Base-by-base conservation (phyloP, 108 stramenopile species). In the Pelagomonas calceolata region DNA sequence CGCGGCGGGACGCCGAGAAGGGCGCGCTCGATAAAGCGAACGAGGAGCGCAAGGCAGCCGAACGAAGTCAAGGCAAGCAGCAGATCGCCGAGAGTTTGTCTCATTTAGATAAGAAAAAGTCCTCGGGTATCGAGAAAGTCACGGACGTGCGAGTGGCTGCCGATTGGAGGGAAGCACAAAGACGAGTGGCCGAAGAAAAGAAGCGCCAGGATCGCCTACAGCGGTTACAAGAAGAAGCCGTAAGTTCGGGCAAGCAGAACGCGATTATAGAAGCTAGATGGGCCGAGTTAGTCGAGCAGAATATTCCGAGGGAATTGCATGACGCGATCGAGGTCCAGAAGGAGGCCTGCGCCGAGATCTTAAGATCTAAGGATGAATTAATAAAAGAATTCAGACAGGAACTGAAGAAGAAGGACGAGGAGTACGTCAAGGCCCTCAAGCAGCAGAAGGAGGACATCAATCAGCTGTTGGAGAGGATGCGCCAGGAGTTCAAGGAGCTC, bases 341-440 rank as follows among this genome's bases (percentile, higher is more conserved):
- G 69, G 32, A 29, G 16, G 80, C 82, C 9, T 87, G 86, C 79
- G 63, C 64, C 16, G 82, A 74, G 32, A 86, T 87, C 67, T 80
- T 87, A 71, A 46, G 44, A 34, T 81, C 79, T 36, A 87, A 87
- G 80, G 84, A 87, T 70, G 67, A n/a, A 34, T 79, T 87, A 17
- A 84, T 85, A 36, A 45, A 44, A 26, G 84, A 85, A 60, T 87
- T 87, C 77, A 82, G 85, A 82, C 68, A 70, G 7, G 84, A 87
- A 80, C 84, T 87, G 14, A 81, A 82, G 39, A 67, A 51, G 31
- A 87, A 87, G 75, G 86, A 87, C 76, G 86, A 87, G 70, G 85
- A 87, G 82, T 87, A 87, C 80, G 86, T 87, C 64, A 81, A 82
- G 78, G 75, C 85, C 17, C 78, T 87, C 32, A 76, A 84, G 70